A percentile compares a stretch with the other conserved stretches of the same genome.
Conservation (phyloP, 2,329 filamentous ascomycete species). For the Myriosclerotinia duriaeana region DNA sequence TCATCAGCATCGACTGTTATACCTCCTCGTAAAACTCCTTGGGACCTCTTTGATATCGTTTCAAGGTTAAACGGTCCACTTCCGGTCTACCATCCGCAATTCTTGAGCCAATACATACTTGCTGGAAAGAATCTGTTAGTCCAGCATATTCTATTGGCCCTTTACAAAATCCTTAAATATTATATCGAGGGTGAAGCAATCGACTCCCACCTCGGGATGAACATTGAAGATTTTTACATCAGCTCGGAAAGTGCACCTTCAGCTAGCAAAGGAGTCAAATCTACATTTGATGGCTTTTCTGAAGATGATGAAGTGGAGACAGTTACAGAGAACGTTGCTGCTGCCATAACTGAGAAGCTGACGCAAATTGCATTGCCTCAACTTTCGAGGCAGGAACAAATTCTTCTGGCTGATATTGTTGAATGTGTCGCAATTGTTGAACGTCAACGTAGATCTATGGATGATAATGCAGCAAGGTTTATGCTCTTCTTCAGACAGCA, state of each 20-base stretch:
- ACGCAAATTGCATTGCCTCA: slow-evolving; percentile 72
- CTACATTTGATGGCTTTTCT: slow-evolving; percentile 49
- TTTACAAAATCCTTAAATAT: slow-evolving; percentile 78
- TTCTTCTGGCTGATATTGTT: slow-evolving; percentile 78
- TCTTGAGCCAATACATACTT: slow-evolving; percentile 82
- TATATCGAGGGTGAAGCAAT: slow-evolving; percentile 77
- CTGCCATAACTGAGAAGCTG: slow-evolving; percentile 73
- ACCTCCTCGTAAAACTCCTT: slow-evolving; percentile 32
- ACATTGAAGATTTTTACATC: slow-evolving; percentile 59
- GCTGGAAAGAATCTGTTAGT: slow-evolving; percentile 73
- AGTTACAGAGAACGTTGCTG: slow-evolving; percentile 70
- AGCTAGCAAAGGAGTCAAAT: slow-evolving; percentile 35
- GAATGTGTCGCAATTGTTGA: slow-evolving; percentile 84
- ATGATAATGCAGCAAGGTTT: slow-evolving; percentile 85
- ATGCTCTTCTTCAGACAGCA: slow-evolving; percentile 85
- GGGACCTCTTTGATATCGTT: slow-evolving; percentile 76
- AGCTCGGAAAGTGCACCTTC: slow-evolving; percentile 32
- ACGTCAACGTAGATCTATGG: slow-evolving; percentile 82
- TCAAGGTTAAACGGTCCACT: slow-evolving; percentile 82
- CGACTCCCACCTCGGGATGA: slow-evolving; percentile 72
- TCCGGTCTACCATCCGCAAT: slow-evolving; percentile 88
- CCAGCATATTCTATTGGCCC: slow-evolving; percentile 66
- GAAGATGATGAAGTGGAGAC: slow-evolving; percentile 59
- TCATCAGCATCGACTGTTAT: slow-evolving; percentile 45
- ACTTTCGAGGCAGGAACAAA: slow-evolving; percentile 81